Conservation (phyloP, 2,329 filamentous ascomycete genomes). For the Paraconiothyrium sp. region DNA sequence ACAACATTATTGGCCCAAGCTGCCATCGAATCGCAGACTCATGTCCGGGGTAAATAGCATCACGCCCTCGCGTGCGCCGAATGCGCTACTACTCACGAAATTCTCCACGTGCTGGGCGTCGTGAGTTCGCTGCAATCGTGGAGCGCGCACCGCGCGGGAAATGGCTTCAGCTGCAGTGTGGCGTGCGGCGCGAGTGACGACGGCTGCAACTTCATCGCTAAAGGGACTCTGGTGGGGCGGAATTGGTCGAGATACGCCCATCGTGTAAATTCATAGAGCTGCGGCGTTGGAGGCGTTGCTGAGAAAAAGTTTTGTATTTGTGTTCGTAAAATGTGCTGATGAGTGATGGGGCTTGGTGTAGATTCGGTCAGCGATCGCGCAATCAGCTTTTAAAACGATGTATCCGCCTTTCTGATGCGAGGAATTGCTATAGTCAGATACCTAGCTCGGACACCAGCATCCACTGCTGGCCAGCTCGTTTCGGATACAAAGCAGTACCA, state of each 20-base stretch:
- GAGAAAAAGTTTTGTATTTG: neutral
- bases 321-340: neutral
- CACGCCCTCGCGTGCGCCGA: slow-evolving; percentile 2
- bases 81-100: neutral
- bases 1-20: slow-evolving; percentile 1
- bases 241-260: neutral
- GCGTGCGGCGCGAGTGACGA: neutral
- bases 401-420: neutral
- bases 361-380: neutral
- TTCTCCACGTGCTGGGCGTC: neutral
- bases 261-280: neutral
- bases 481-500: neutral
- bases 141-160: neutral
- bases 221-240: neutral
- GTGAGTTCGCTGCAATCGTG: neutral
- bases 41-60: neutral
- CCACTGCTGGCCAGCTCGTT: neutral
- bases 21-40: neutral
- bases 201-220: neutral
- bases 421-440: neutral
- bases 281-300: neutral
- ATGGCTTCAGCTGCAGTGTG: no score
- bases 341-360: neutral
- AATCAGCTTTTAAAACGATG: neutral
- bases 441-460: neutral